Evolutionary conservation across 179 eudicot genomes (phyloP).

Genomic region (Silene noctiflora): DNA sequence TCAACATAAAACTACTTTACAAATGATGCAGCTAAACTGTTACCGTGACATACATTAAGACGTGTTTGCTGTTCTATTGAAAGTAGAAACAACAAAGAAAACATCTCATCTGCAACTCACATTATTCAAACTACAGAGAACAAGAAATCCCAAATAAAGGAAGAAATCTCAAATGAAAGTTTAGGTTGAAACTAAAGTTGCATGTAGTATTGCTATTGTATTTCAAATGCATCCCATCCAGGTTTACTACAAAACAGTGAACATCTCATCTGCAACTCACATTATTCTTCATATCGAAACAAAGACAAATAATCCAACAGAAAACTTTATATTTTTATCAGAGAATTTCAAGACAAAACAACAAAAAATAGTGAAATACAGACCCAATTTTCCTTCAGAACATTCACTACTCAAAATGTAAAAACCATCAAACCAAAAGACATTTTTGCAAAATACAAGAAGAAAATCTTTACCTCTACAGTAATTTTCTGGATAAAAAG

Average conservation of each 20-base stretch:
- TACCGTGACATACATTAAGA: conserved; percentile 2
- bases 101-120: too few species aligned
- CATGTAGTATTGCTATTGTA: neutral
- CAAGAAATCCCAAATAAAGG: neutral
- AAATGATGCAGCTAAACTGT: neutral
- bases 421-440: neutral
- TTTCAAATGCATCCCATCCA: neutral
- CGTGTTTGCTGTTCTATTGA: neutral
- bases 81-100: neutral
- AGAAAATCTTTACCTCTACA: conserved; percentile 56
- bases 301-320: neutral
- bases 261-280: neutral
- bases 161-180: too few species aligned
- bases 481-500: conserved; percentile 46
- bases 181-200: neutral
- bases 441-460: neutral
- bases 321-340: neutral
- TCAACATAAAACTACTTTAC: conserved; percentile 19
- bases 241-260: neutral
- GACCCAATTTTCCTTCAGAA: neutral
- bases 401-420: neutral
- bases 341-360: neutral
- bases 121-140: neutral
- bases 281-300: neutral
- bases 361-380: neutral